Evolutionary conservation across 495 filamentous ascomycete genomes (phyloP), one percentile per base, ranked within the genome.

Genomic region (Penicillium coprophilum): DNA sequence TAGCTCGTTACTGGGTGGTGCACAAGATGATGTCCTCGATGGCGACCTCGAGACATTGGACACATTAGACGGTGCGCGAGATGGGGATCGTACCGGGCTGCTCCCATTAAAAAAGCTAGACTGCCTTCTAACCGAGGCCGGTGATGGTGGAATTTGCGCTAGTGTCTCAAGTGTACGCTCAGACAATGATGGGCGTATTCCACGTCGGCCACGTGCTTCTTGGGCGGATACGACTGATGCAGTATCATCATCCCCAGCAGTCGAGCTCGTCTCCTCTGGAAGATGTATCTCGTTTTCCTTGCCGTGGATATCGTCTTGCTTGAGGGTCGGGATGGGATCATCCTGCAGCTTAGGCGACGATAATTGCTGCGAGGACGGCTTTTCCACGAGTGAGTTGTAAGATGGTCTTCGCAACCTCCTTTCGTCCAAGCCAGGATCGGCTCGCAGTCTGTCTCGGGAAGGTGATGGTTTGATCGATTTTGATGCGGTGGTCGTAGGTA

Each of bases 141-240:
- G 87, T 17, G 87, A 87, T 2, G 85, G 77, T 3, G 87, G 83
- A 20, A 89, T 77, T 45, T 79, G 76, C 28, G 86, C 76, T 12
- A 90, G 68, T 0, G 84, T 87, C 57, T 88, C 85, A 32, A 87
- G 82, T 11, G 87, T 87, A 39, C 87, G 74, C 47, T 90, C 87
- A 13, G 85, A 86, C 21, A 90, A 69, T 1, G 87, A 89, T 21
- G 83, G 81, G 27, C 70, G 58, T 19, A 64, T 50, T 27, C 55
- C 57, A 34, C 66, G 57, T 32, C 75, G 67, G 40, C 73, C 67
- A 41, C 77, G 71, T 23, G 50, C 27, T 46, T 77, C 72, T 20
- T 61, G 51, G 4, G 50, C n/a, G 12, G 47, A 39, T 40, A 9
- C 30, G 12, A 34, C 27, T 4, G 47, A 39, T 34, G 12, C 53